Conservation (phyloP, 495 filamentous ascomycete species). For the Annulohypoxylon moriforme region DNA sequence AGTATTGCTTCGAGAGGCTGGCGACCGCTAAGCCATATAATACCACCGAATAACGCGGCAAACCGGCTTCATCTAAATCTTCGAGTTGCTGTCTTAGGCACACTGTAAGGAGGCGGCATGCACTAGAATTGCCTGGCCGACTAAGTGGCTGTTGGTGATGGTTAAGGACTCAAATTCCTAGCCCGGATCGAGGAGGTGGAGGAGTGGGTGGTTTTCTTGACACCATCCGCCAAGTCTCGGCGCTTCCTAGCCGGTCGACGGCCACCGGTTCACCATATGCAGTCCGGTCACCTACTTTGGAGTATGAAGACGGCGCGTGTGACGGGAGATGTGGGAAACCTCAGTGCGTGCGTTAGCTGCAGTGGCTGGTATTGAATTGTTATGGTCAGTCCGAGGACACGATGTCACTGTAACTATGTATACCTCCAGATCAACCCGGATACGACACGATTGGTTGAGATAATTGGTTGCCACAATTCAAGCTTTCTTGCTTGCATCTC, state of each 20-base stretch:
- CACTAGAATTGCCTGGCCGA: neutral
- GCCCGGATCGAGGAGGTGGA: constrained; percentile 4
- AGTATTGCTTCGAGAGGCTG: neutral
- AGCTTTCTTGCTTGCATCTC: constrained; percentile 1
- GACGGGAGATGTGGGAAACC: constrained; percentile 11
- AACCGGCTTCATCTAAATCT: neutral
- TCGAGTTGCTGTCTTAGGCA: neutral
- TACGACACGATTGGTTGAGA: neutral
- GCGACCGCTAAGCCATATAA: neutral
- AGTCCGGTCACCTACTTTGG: neutral
- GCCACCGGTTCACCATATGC: constrained; percentile 7
- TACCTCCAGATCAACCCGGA: neutral
- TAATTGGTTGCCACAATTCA: neutral
- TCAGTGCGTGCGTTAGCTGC: neutral
- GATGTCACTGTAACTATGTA: neutral
- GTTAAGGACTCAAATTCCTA: neutral
- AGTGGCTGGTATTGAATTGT: constrained; percentile 23
- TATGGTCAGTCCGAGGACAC: constrained; percentile 1
- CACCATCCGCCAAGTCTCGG: constrained; percentile 5
- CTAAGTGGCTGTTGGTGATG: neutral
- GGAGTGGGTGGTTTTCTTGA: constrained; percentile 4
- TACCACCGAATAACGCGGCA: neutral
- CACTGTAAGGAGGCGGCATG: constrained; percentile 2
- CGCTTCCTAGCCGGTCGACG: neutral
- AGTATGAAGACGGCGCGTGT: constrained; percentile 5